Base-by-base conservation (phyloP, 805 yeast genomes). In the Cyberlindnera lachancei region DNA sequence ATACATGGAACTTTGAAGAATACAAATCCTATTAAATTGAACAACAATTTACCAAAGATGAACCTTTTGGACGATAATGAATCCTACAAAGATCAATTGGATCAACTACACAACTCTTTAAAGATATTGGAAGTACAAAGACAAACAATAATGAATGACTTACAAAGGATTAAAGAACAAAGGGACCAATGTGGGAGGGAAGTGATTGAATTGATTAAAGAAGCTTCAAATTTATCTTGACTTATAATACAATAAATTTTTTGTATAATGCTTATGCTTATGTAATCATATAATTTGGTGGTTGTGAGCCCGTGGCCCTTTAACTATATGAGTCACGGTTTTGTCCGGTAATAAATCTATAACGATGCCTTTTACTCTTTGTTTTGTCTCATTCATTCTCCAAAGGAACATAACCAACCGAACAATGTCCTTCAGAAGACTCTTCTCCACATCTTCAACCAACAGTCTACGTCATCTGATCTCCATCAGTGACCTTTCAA, bases 401-500 rank as follows among this genome's bases (percentile, higher is more conserved):
- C n/a, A n/a, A n/a, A n/a, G n/a, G n/a, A n/a, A n/a, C n/a, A n/a
- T n/a, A n/a, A n/a, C n/a, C n/a, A n/a, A n/a, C n/a, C n/a, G n/a
- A 10, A 18, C n/a, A 34, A 44, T 41, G 42, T 25, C 30, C 19
- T 26, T 32, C 29, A 44, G 29, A 26, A 43, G 51, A 29, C 32
- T 48, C 8, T 35, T 46, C 18, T 36, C 46, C 17, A 32, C 43
- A 12, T 25, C 47, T 14, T 19, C 33, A 6, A 15, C 29, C 3
- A 11, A 33, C 16, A 27, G 19, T 6, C 17, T 46, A 18, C 67
- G 94, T 56, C 96, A 90, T 56, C 66, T 92, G 52, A 70, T 84
- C 15, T 81, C 85, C 18, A 92, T 87, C 47, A 73, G 82, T 16
- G 94, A 87, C 49, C 68, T 92, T 36, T 55, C 83, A 7, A 70